These are phyloP conservation scores for Aspergillus taichungensis DNA, from an alignment of 495 filamentous ascomycete genomes.

Conservation along the genomic window DNA sequence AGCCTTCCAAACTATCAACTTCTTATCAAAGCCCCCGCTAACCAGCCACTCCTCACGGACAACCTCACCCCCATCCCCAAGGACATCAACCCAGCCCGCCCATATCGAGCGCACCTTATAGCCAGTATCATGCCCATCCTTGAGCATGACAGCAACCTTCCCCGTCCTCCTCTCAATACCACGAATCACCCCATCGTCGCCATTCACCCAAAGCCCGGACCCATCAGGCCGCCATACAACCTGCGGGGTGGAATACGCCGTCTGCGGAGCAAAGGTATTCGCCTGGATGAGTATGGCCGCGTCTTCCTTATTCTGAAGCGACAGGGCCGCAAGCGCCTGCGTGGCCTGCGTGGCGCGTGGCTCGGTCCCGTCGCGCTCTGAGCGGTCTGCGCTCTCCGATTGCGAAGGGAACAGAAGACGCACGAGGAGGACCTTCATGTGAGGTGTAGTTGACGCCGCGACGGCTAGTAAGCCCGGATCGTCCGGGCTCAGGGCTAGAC, in stretches of 20 bases:
- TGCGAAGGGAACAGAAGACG: slow-evolving; percentile 44
- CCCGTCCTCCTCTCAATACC: slow-evolving; percentile 56
- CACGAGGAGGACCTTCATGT: slow-evolving; percentile 60
- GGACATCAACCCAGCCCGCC: slow-evolving; percentile 44
- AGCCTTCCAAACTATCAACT: slow-evolving; percentile 51
- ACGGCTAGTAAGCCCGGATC: slow-evolving; percentile 51
- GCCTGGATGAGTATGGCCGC: slow-evolving; percentile 51
- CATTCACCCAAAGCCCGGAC: slow-evolving; percentile 59
- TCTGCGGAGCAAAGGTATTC: slow-evolving; percentile 58
- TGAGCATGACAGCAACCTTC: slow-evolving; percentile 43
- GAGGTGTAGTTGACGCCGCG: slow-evolving; percentile 51
- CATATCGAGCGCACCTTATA: slow-evolving; percentile 59
- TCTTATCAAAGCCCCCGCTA: slow-evolving; percentile 63
- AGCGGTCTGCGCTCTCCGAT: slow-evolving; percentile 1
- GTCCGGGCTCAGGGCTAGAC: slow-evolving; percentile 46
- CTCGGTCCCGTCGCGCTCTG: not conserved
- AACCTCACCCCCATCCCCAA: slow-evolving; percentile 17
- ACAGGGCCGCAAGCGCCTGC: slow-evolving; percentile 40
- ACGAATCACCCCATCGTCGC: slow-evolving; percentile 57
- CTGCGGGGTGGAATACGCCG: slow-evolving; percentile 56
- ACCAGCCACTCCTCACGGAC: slow-evolving; percentile 47
- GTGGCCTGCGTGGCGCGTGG: slow-evolving; percentile 35
- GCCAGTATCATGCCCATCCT: slow-evolving; percentile 47
- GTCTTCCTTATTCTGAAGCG: slow-evolving; percentile 47
- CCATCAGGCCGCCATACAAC: slow-evolving; percentile 58